phyloP scores from a whole-genome alignment of 495 filamentous ascomycete species.

The Neurospora sp. region DNA sequence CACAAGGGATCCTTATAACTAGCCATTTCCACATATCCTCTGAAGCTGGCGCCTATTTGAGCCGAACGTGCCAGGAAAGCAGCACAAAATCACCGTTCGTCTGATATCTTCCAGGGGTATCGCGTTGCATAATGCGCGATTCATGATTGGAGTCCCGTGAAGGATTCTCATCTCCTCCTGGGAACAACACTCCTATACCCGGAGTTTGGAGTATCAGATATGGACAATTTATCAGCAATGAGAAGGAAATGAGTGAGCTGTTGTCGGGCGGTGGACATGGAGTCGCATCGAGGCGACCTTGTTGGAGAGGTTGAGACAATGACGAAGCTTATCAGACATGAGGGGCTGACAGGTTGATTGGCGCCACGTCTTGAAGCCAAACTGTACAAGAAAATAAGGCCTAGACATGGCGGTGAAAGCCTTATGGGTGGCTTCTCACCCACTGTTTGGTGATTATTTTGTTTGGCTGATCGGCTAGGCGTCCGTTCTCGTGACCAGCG shows the following conservation, averaged over 20 bases:
- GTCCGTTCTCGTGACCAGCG: background rate
- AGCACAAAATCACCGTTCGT: background rate
- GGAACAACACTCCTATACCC: background rate
- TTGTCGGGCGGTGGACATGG: background rate
- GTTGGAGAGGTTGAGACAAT: constrained; percentile 6
- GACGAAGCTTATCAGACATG: constrained; percentile 18
- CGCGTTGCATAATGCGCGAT: background rate
- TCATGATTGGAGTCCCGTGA: background rate
- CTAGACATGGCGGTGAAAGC: background rate
- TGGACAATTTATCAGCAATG: background rate
- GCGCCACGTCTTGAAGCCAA: constrained; percentile 1
- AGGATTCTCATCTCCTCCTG: background rate
- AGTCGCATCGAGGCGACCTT: background rate
- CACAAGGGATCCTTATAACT: background rate
- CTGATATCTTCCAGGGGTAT: background rate
- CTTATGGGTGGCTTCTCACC: background rate
- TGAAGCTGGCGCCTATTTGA: background rate
- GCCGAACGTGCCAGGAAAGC: background rate
- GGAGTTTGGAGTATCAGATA: background rate
- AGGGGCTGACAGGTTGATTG: constrained; percentile 10
- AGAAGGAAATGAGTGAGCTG: background rate
- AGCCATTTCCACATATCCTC: background rate
- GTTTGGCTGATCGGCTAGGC: background rate
- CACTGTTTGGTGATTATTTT: background rate
- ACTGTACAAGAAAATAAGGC: background rate